Conservation (phyloP, 805 yeast species). For the Kuraishia borneana region DNA sequence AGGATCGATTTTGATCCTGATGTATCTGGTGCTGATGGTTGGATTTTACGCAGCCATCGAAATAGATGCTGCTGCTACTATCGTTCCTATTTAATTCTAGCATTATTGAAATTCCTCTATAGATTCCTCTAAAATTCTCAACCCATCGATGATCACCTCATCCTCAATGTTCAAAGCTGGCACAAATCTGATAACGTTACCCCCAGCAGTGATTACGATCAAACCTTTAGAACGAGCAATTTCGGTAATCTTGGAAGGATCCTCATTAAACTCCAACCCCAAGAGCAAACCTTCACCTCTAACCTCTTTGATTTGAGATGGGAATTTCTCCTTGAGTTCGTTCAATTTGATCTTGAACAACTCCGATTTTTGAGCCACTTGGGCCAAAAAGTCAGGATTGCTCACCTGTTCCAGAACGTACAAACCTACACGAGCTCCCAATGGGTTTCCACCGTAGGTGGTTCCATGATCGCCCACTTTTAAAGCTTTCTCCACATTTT, state of each 20-base stretch:
- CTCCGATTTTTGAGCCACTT: conserved; percentile 52
- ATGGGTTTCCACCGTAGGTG: conserved; percentile 94
- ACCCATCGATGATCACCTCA: conserved; percentile 57
- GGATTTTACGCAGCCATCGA: conserved; percentile 67
- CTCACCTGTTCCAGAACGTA: conserved; percentile 66
- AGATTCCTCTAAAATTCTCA: conserved; percentile 54
- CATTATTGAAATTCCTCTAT: conserved; percentile 17
- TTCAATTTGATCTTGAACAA: conserved; percentile 39
- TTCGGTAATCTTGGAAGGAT: conserved; percentile 53
- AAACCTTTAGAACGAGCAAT: conserved; percentile 73
- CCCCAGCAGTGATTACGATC: conserved; percentile 83
- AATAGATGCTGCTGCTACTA: conserved; percentile 17
- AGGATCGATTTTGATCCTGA: conserved; percentile 76
- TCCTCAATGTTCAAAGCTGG: conserved; percentile 84
- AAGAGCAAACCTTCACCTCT: conserved; percentile 86
- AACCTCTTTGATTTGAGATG: conserved; percentile 50
- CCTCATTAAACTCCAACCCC: conserved; percentile 66
- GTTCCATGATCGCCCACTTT: conserved; percentile 96
- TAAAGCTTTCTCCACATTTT: conserved; percentile 59
- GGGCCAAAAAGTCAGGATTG: conserved; percentile 42
- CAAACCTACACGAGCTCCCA: conserved; percentile 73
- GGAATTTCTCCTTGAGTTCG: conserved; percentile 41
- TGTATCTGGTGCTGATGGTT: conserved; percentile 60
- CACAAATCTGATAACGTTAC: conserved; percentile 79
- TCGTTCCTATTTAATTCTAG: background rate